Evolutionary conservation across 192 early-diverging fungal genomes (phyloP), one percentile per base, ranked within the genome.

Genomic region (Coemansia erecta): DNA sequence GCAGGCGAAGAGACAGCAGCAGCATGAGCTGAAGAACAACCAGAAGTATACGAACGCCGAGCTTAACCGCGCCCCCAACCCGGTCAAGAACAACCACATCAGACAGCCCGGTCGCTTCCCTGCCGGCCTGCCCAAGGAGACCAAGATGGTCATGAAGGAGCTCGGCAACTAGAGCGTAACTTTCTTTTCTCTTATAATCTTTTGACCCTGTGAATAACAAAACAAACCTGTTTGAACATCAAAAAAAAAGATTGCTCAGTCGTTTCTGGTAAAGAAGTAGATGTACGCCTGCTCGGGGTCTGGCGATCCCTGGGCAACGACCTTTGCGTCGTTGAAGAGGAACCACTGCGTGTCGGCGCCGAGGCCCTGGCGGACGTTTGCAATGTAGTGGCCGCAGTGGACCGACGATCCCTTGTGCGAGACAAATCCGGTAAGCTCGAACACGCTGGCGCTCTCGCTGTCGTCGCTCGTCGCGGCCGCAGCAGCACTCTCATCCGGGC

Each of bases 341-440:
- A 89, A 85, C 97, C 97, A 99, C 39, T 72, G 58, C 41, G 73
- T 64, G 31, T 81, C 84, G n/a, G 84, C 19, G 28, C 66, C 81
- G 45, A 73, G 55, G 19, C 70, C 72, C 37, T 76, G 72, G 50
- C 82, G 82, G 42, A 95, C 80, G 54, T 92, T 93, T 15, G 91
- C 87, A 11, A 99, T 92, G 71, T 99, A 99, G 70, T 99, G 97
- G 23, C 97, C 97, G 68, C 90, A 94, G 68, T 94, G 92, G 5
- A 92, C 86, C 4, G 95, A 97, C 12, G 94, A 89, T 10, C 97
- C 97, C 68, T 92, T 92, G 85, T 99, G 97, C 33, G 91, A 94
- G 42, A 99, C 87, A 77, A 97, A 93, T 10, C 88, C 88, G 9
- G 83, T 60, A 8, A 99, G 68, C 49, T 80, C 70, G 22, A 56